phyloP scores from a whole-genome alignment of 2,329 filamentous ascomycete genomes.

The Hypoxylon sp. region DNA sequence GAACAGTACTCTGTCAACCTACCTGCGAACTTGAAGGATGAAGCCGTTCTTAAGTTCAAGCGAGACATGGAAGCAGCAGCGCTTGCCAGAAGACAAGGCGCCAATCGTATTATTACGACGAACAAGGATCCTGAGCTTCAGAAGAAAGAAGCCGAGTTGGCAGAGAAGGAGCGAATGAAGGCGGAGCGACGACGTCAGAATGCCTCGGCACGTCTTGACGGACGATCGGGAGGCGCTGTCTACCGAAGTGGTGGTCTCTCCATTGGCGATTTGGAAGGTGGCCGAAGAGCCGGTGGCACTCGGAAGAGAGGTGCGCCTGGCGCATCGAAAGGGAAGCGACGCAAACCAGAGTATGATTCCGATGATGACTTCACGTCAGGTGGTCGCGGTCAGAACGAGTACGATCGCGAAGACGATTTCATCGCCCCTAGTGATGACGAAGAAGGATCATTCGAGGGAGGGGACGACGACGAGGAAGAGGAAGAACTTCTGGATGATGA shows the following conservation, averaged over 20 bases:
- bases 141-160: constrained; percentile 75
- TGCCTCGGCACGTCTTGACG: constrained; percentile 69
- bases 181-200: constrained; percentile 73
- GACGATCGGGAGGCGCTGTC: constrained; percentile 56
- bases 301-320: constrained; percentile 64
- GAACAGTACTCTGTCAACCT: constrained; percentile 75
- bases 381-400: constrained; percentile 72
- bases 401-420: constrained; percentile 82
- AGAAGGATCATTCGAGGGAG: constrained; percentile 63
- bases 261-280: constrained; percentile 74
- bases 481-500: constrained; percentile 62
- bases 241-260: constrained; percentile 66
- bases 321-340: constrained; percentile 60
- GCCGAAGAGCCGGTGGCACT: constrained; percentile 58
- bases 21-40: constrained; percentile 73
- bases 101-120: constrained; percentile 73
- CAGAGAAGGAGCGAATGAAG: constrained; percentile 77
- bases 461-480: constrained; percentile 70
- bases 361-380: constrained; percentile 75
- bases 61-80: constrained; percentile 72
- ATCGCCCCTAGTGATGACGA: constrained; percentile 80
- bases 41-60: constrained; percentile 74
- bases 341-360: constrained; percentile 74
- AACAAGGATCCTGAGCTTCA: constrained; percentile 79
- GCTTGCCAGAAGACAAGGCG: constrained; percentile 61